Evolutionary conservation across 2,329 filamentous ascomycete genomes (phyloP), one percentile per base, ranked within the genome.

Genomic region (Westerdykella ornata): DNA sequence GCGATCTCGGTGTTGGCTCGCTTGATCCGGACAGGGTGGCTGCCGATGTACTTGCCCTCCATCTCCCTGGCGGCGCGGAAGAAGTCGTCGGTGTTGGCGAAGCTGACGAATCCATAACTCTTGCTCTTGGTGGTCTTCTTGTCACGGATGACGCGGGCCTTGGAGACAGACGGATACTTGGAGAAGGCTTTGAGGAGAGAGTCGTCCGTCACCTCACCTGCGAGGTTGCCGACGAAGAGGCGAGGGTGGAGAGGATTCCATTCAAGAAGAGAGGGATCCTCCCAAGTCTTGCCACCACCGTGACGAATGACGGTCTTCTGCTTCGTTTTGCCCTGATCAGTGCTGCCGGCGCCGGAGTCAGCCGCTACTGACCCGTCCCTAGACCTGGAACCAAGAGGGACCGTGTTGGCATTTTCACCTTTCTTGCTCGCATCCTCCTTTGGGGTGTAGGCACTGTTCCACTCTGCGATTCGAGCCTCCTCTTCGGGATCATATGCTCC

Each of bases 21-120:
- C 66, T 85, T 82, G 52, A 97, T 78, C 18, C 86, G 73, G 19
- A 96, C 86, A 0, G 92, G 92, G 66, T 97, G 92, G 64, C 88
- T 96, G 57, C 94, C 90, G 62, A 98, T 97, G 68, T 98, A 98
- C 71, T 98, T 97, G 55, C 89, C 89, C 59, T 96, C 86, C 92
- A 97, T 97, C 71, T 97, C 90, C 70, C 92, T 88, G 57, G 88
- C 90, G 1, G 92, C 90, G 57, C 87, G 81, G 73, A 98, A 97
- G 65, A 94, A 97, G 60, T 96, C 89, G 65, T 98, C 92, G 20
- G 88, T 86, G 61, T 96, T 86, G 56, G 82, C 84, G 69, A 98
- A 97, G 67, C 87, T 92, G 42, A 98, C 89, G 60, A 98, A 98
- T 2, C 92, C 92, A 62, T 87, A 98, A 0, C 90, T 92, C 64